Conservation (phyloP, 768 basidiomycete species). For the Antrodiella citrinella region DNA sequence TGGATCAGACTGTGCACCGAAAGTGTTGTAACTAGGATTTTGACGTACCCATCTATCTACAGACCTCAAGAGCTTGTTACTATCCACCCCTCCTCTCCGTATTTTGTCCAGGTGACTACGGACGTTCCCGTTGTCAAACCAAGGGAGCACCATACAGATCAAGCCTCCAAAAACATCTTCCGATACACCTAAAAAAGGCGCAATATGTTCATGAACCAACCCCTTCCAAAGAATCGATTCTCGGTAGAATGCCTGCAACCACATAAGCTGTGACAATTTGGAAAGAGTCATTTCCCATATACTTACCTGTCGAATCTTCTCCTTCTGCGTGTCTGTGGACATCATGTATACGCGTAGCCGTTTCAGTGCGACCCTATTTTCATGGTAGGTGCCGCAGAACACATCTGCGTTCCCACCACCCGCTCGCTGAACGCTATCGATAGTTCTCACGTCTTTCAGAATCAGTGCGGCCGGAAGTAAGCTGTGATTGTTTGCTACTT, state of each 20-base stretch:
- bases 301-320: not conserved
- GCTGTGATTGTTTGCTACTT: not conserved
- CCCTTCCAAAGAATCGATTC: not conserved
- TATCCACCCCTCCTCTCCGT: not conserved
- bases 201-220: not conserved
- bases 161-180: not conserved
- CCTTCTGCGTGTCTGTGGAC: not conserved
- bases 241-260: not conserved
- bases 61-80: not conserved
- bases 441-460: not conserved
- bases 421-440: not conserved
- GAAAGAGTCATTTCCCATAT: not conserved
- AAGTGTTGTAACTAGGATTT: not conserved
- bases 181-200: not conserved
- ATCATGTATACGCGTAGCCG: not conserved
- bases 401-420: not conserved
- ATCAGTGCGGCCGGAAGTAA: not conserved
- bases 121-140: slow-evolving; percentile 6
- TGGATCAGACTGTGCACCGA: not conserved
- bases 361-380: not conserved
- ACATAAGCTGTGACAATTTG: not conserved
- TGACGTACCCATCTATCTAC: not conserved
- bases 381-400: not conserved
- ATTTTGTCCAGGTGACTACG: not conserved
- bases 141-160: slow-evolving; percentile 4